These are phyloP conservation scores for Calonectria hawksworthii DNA, from an alignment of 2,329 filamentous ascomycete genomes.

Conservation along the genomic window DNA sequence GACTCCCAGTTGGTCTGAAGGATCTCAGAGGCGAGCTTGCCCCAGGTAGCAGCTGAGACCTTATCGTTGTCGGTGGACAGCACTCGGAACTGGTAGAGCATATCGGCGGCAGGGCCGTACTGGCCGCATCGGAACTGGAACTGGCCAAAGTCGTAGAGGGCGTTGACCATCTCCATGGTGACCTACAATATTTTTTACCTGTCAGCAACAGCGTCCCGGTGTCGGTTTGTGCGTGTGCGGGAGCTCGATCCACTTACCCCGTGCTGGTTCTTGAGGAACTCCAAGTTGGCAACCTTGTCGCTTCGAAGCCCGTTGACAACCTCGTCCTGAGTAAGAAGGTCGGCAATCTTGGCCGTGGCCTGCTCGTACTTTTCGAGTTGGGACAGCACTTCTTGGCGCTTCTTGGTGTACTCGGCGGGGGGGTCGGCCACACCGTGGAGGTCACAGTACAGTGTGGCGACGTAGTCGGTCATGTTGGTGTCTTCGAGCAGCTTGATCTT, in stretches of 20 bases:
- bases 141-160: conserved; percentile 94
- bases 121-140: conserved; percentile 99
- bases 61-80: conserved; percentile 99
- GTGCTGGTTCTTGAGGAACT: conserved; percentile 97
- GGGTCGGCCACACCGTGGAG: conserved; percentile 84
- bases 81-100: conserved; percentile 98
- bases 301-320: conserved; percentile 92
- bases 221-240: conserved; percentile 8
- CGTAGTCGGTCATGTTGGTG: conserved; percentile 99
- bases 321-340: conserved; percentile 87
- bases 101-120: conserved; percentile 89
- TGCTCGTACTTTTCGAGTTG: conserved; percentile 87
- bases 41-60: conserved; percentile 95
- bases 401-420: conserved; percentile 88
- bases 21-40: conserved; percentile 97
- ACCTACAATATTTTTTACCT: conserved; percentile 64
- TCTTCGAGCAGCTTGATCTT: conserved; percentile 96
- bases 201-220: conserved; percentile 35
- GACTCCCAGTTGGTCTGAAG: conserved; percentile 95
- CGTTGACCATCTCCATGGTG: conserved; percentile 95
- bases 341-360: conserved; percentile 89
- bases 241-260: conserved; percentile 69
- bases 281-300: conserved; percentile 99
- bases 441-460: conserved; percentile 91
- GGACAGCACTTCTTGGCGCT: conserved; percentile 89